Percentiles rank a stretch among this genome's conserved stretches.
Evolutionary conservation across 768 basidiomycete genomes (phyloP).

Genomic region (Lactarius tabidus): DNA sequence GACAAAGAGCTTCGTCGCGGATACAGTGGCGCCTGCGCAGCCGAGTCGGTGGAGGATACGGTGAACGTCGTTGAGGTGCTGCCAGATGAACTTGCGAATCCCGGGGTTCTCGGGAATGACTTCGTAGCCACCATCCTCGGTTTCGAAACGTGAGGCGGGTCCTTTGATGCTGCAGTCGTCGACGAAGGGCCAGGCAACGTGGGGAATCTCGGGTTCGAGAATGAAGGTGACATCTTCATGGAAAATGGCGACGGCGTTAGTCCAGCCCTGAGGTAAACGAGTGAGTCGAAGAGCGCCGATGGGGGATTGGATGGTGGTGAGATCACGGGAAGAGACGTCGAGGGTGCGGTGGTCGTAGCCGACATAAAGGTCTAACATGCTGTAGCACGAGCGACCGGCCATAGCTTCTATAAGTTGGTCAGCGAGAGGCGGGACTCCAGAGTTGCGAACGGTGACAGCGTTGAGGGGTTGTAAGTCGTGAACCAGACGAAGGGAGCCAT

Average conservation of each 20-base stretch:
- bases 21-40: background rate
- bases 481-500: conserved; percentile 21
- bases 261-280: background rate
- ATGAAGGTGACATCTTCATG: conserved; percentile 1
- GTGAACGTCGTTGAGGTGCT: background rate
- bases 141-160: too few relatives aligned
- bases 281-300: background rate
- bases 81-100: background rate
- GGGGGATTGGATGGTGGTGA: conserved; percentile 1
- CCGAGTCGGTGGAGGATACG: background rate
- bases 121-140: background rate
- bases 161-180: too few relatives aligned
- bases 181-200: too few relatives aligned
- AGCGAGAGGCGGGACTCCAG: conserved; percentile 9
- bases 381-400: conserved; percentile 29
- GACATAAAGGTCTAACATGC: background rate
- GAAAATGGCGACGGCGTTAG: background rate
- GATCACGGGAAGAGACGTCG: background rate
- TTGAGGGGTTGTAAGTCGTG: conserved; percentile 30
- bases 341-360: background rate
- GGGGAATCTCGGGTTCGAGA: background rate
- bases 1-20: background rate
- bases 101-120: background rate
- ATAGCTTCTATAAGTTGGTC: conserved; percentile 25
- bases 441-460: conserved; percentile 24